Conservation (phyloP, 306 rosid species). For the Prunus persica region DNA sequence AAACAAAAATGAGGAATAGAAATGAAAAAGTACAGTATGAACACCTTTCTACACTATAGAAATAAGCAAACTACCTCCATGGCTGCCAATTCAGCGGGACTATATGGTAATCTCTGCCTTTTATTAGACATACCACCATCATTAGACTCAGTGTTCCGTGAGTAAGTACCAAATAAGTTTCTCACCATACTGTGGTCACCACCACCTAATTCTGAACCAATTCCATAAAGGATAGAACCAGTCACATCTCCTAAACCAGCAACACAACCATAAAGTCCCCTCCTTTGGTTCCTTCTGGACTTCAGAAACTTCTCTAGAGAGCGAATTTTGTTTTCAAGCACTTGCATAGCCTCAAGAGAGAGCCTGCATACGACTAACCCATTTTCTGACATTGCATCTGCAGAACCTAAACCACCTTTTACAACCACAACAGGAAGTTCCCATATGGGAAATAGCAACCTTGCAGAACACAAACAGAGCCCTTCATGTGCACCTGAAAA, state of each 20-base stretch:
- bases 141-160: conserved; percentile 66
- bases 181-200: conserved; percentile 82
- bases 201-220: conserved; percentile 70
- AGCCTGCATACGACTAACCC: conserved; percentile 81
- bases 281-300: conserved; percentile 90
- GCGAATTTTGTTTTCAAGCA: conserved; percentile 81
- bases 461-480: conserved; percentile 86
- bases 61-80: conserved; percentile 68
- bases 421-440: conserved; percentile 86
- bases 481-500: conserved; percentile 99
- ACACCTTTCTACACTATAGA: conserved; percentile 9
- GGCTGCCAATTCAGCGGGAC: conserved; percentile 98
- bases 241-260: conserved; percentile 89
- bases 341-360: conserved; percentile 84
- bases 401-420: conserved; percentile 58
- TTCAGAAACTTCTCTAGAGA: conserved; percentile 77
- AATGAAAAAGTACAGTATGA: conserved; percentile 4
- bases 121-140: conserved; percentile 67
- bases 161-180: conserved; percentile 79
- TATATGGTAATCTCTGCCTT: conserved; percentile 86
- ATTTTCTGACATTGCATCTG: conserved; percentile 48
- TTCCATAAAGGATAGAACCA: conserved; percentile 86
- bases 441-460: conserved; percentile 95
- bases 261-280: conserved; percentile 97
- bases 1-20: conserved; percentile 27